phyloP scores from a whole-genome alignment of 495 filamentous ascomycete species.

The Penicillium daleae region DNA sequence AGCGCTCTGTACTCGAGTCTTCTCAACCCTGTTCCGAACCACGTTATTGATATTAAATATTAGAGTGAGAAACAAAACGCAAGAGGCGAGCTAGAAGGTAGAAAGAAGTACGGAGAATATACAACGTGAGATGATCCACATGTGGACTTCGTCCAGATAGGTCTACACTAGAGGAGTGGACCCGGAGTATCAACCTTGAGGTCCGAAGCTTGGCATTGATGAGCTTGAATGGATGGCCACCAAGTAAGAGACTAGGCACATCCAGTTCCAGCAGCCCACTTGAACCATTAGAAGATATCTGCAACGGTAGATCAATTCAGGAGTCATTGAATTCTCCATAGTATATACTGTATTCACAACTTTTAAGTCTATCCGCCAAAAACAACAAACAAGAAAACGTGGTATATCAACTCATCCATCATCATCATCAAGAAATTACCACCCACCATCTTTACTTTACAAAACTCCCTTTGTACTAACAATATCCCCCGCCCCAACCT shows the following conservation, averaged over 20 bases:
- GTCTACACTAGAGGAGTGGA: neutral
- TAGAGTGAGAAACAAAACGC: too few species aligned
- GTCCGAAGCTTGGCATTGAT: neutral
- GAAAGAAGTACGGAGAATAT: neutral
- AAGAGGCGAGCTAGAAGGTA: too few species aligned
- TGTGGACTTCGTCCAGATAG: neutral
- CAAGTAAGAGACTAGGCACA: too few species aligned
- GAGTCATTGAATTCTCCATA: neutral
- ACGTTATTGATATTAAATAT: too few species aligned
- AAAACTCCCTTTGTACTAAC: conserved; percentile 93
- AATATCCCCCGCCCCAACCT: conserved; percentile 84
- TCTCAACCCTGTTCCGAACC: too few species aligned
- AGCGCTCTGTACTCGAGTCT: too few species aligned
- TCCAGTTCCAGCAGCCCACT: too few species aligned
- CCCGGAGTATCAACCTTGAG: too few species aligned
- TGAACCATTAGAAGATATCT: neutral
- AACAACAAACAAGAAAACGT: neutral
- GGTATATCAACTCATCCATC: conserved; percentile 16
- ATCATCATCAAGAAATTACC: conserved; percentile 13
- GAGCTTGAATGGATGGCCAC: too few species aligned
- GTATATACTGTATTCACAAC: conserved; percentile 5
- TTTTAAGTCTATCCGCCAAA: conserved; percentile 11
- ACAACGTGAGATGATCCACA: neutral
- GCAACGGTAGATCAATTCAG: neutral
- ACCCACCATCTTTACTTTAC: conserved; percentile 27